Base-by-base conservation (phyloP, 2,329 filamentous ascomycete genomes). In the Penicillium sp. region DNA sequence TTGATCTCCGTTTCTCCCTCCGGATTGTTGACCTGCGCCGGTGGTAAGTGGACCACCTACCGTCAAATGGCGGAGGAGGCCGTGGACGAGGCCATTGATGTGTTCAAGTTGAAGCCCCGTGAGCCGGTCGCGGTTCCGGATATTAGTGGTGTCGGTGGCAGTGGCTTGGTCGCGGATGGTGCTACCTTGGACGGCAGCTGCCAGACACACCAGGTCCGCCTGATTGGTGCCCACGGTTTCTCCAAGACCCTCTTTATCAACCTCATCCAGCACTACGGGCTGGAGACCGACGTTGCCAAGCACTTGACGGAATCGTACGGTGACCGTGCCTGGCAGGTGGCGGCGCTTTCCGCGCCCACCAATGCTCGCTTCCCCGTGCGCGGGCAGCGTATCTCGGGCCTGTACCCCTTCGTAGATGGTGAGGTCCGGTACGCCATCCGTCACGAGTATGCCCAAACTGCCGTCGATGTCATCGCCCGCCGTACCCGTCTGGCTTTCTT, bases 181-280 rank as follows among this genome's bases (percentile, higher is more conserved):
- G 87, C 89, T 54, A 82, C 75, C 44, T 80, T 90, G 26, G 86
- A 89, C 67, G 90, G 91, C 41, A 81, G 79, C 44, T 95, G 91
- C 77, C 89, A 93, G 71, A 95, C 91, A 2, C 90, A 94, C 73
- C 85, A 88, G 65, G 87, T 95, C 51, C 87, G 89, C 52, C 80
- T 96, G 31, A 81, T 94, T 56, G 91, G 91, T 64, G 89, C 91
- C 11, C 91, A 96, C 71, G 90, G 91, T 52, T 95, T 87, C 79
- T 92, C 88, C 74, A 92, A 92, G 75, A 90, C 92, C 1, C 85
- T 97, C 23, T 96, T 96, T 78, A 96, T 97, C 80, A 92, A 93
- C 74, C 80, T 97, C 33, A 94, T 96, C 69, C 92, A 97, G 74
- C 90, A 96, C 77, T 96, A 90, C 70, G 91, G 91, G 60, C 78